Percentiles rank a stretch among this genome's conserved stretches.
Conservation (phyloP, 2,329 filamentous ascomycete genomes). For the Phyllosticta ampelicida region DNA sequence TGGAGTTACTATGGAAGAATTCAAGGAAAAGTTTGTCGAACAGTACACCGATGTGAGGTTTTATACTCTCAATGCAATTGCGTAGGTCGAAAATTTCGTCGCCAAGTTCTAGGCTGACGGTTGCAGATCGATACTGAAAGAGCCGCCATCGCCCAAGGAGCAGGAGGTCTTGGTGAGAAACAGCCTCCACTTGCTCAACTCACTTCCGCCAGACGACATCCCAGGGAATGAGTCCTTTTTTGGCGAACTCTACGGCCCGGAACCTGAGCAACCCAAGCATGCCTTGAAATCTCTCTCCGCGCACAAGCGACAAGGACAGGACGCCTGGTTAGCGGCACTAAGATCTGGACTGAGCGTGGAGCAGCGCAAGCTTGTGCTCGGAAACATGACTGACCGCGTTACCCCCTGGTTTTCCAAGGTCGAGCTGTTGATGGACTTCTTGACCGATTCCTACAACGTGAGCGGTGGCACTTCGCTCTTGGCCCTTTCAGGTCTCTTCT, state of each 20-base stretch:
- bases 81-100: slow-evolving; percentile 41
- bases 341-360: slow-evolving; percentile 54
- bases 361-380: slow-evolving; percentile 69
- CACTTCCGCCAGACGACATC: slow-evolving; percentile 57
- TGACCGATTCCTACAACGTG: slow-evolving; percentile 84
- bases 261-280: slow-evolving; percentile 58
- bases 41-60: slow-evolving; percentile 77
- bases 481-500: slow-evolving; percentile 86
- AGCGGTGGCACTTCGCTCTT: slow-evolving; percentile 81
- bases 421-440: slow-evolving; percentile 87
- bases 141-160: slow-evolving; percentile 4
- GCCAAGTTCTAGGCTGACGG: not conserved
- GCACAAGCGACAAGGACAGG: slow-evolving; percentile 72
- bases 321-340: slow-evolving; percentile 76
- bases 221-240: slow-evolving; percentile 57
- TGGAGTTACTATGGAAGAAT: slow-evolving; percentile 39
- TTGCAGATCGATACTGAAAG: slow-evolving; percentile 1
- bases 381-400: slow-evolving; percentile 64
- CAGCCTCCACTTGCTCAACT: slow-evolving; percentile 34
- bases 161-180: slow-evolving; percentile 41
- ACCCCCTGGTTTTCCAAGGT: slow-evolving; percentile 83
- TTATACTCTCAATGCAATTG: slow-evolving; percentile 65
- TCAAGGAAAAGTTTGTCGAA: slow-evolving; percentile 66
- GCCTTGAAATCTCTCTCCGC: slow-evolving; percentile 47
- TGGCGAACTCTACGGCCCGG: slow-evolving; percentile 55